Percentiles rank a stretch among this genome's conserved stretches.
These are phyloP conservation scores for Colletotrichum neosansevieriae DNA, from an alignment of 2,329 filamentous ascomycete genomes.

Conservation along the genomic window DNA sequence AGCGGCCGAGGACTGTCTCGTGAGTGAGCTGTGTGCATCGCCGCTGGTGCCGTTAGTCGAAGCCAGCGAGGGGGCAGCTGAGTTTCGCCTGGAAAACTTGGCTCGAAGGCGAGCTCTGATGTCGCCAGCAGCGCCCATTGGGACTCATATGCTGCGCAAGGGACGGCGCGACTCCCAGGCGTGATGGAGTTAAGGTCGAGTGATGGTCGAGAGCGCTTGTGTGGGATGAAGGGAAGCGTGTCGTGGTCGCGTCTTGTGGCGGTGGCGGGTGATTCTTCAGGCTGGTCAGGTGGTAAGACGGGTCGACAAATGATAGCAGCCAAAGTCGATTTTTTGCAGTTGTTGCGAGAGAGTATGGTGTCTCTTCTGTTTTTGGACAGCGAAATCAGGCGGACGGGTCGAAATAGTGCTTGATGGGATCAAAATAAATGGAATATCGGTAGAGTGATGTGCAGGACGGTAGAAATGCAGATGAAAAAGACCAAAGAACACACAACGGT, in stretches of 20 bases:
- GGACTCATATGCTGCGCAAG: constrained; percentile 16
- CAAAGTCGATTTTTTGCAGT: no score
- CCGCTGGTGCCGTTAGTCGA: constrained; percentile 50
- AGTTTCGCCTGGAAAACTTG: constrained; percentile 59
- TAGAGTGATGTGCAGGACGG: neutral
- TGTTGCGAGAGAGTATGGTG: no score
- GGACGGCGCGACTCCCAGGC: constrained; percentile 4
- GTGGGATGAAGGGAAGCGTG: neutral
- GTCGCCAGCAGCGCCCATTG: constrained; percentile 50
- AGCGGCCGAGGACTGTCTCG: constrained; percentile 40
- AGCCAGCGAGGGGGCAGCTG: constrained; percentile 52
- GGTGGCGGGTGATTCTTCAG: constrained; percentile 12
- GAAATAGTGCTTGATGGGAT: neutral
- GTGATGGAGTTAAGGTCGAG: neutral
- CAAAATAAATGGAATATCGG: neutral
- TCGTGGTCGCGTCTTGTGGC: constrained; percentile 15
- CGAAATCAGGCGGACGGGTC: no score
- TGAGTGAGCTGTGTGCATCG: constrained; percentile 43
- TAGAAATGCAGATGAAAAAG: neutral
- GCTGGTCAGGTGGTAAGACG: constrained; percentile 5
- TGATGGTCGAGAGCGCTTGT: no score
- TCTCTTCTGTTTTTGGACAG: no score
- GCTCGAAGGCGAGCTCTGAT: constrained; percentile 61
- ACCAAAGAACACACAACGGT: neutral
- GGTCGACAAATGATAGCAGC: neutral